phyloP scores from a whole-genome alignment of 805 yeast genomes.

The Myxozyma udenii region DNA sequence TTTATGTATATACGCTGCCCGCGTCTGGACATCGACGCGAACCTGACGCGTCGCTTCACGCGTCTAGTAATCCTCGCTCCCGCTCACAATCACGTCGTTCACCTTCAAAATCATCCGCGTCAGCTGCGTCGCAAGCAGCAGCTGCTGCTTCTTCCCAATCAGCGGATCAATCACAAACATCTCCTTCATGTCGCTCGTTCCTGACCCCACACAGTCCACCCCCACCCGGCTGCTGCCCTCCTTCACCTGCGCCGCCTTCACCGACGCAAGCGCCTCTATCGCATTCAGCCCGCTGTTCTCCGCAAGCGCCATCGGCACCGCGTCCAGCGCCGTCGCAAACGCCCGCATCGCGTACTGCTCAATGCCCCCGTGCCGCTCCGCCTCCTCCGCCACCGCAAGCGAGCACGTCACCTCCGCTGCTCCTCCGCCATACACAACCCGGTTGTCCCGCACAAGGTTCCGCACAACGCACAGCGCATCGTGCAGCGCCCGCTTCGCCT shows the following conservation, averaged over 20 bases:
- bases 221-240: constrained; percentile 73
- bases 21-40: too few relatives aligned
- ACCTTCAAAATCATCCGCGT: constrained; percentile 97
- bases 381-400: constrained; percentile 82
- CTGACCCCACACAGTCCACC: constrained; percentile 88
- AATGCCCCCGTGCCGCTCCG: constrained; percentile 89
- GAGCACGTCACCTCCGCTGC: constrained; percentile 96
- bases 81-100: constrained; percentile 90
- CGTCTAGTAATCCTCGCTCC: constrained; percentile 59
- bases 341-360: constrained; percentile 98
- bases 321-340: constrained; percentile 85
- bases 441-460: constrained; percentile 83
- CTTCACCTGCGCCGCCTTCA: constrained; percentile 80
- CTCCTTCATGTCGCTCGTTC: constrained; percentile 89
- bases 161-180: constrained; percentile 93
- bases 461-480: constrained; percentile 97
- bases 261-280: constrained; percentile 78
- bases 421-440: constrained; percentile 99
- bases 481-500: constrained; percentile 92
- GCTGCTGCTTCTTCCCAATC: constrained; percentile 95
- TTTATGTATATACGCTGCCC: too few relatives aligned
- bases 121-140: constrained; percentile 91
- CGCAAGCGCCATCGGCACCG: constrained; percentile 89
- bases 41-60: too few relatives aligned
- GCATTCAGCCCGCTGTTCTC: constrained; percentile 96